These are phyloP conservation scores for Trypanosoma boissoni DNA, from an alignment of 208 protist species.

Conservation along the genomic window DNA sequence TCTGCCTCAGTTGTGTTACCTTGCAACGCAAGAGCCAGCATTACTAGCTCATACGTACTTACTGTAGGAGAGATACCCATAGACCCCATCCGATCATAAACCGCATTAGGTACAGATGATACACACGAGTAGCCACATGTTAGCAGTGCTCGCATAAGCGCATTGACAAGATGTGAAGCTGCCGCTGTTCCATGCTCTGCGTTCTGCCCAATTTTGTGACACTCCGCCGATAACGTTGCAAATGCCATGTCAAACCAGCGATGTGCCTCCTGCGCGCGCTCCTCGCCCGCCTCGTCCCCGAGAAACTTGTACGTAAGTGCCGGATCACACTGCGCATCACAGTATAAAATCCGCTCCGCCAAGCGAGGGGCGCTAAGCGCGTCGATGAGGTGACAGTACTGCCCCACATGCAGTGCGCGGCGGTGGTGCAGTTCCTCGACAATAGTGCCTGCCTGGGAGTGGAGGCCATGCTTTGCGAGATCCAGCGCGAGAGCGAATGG, in stretches of 20 bases:
- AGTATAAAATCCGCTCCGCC: slow-evolving; percentile 48
- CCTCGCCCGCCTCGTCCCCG: slow-evolving; percentile 65
- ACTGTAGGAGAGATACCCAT: slow-evolving; percentile 67
- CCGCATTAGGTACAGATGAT: slow-evolving; percentile 45
- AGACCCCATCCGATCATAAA: slow-evolving; percentile 83
- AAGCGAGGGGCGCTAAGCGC: slow-evolving; percentile 45
- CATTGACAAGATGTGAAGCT: slow-evolving; percentile 67
- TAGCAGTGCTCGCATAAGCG: slow-evolving; percentile 70
- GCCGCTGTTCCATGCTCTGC: slow-evolving; percentile 30
- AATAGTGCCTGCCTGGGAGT: slow-evolving; percentile 43
- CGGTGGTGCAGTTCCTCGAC: slow-evolving; percentile 52
- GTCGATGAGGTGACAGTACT: slow-evolving; percentile 57
- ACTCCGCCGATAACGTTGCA: slow-evolving; percentile 25
- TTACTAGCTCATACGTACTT: slow-evolving; percentile 75
- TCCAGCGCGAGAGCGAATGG: slow-evolving; percentile 31
- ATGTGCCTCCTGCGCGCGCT: slow-evolving; percentile 75
- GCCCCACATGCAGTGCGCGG: slow-evolving; percentile 32
- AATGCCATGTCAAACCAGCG: slow-evolving; percentile 71
- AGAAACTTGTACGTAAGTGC: slow-evolving; percentile 76
- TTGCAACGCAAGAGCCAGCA: slow-evolving; percentile 61
- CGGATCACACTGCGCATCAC: slow-evolving; percentile 68
- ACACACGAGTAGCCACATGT: slow-evolving; percentile 79
- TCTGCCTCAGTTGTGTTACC: slow-evolving; percentile 80
- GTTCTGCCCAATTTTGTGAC: not conserved
- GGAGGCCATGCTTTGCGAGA: slow-evolving; percentile 58